A percentile compares a stretch with the other conserved stretches of the same genome.
phyloP scores from a whole-genome alignment of 2,329 filamentous ascomycete genomes.

The Plenodomus biglobosus region DNA sequence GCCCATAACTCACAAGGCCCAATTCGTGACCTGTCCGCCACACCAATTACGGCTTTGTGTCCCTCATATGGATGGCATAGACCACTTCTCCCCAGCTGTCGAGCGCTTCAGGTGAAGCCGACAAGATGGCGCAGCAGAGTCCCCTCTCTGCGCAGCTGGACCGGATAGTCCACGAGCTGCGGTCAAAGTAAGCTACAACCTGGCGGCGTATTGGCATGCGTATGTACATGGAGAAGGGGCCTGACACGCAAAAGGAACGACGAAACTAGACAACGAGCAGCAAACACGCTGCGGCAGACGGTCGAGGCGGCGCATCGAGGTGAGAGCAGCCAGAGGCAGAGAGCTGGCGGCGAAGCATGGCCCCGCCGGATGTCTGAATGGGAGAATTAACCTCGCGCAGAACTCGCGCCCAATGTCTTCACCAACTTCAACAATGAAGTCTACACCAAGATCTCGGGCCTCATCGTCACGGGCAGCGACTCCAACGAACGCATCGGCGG shows the following conservation, averaged over 20 bases:
- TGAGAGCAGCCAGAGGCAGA: conserved; percentile 34
- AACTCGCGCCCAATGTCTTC: conserved; percentile 81
- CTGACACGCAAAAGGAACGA: conserved; percentile 45
- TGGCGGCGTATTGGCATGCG: background rate
- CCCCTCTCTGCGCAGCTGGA: conserved; percentile 47
- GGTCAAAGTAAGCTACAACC: conserved; percentile 52
- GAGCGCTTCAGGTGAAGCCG: conserved; percentile 41
- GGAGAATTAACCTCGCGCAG: conserved; percentile 49
- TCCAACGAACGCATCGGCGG: conserved; percentile 87
- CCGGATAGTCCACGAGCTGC: conserved; percentile 59
- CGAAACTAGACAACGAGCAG: conserved; percentile 49
- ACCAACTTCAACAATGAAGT: conserved; percentile 67
- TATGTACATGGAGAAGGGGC: too few relatives aligned
- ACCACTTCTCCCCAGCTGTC: conserved; percentile 23
- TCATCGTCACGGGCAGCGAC: conserved; percentile 85
- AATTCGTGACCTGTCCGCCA: conserved; percentile 12
- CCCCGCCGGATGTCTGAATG: conserved; percentile 6
- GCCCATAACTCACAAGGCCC: conserved; percentile 15
- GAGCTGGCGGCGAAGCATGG: conserved; percentile 4
- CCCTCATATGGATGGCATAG: conserved; percentile 40
- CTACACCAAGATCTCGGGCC: conserved; percentile 64
- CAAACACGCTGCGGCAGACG: conserved; percentile 47
- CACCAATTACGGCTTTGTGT: conserved; percentile 12
- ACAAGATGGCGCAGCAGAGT: conserved; percentile 42
- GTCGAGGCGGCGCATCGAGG: conserved; percentile 51